phyloP scores from a whole-genome alignment of 192 early-diverging fungal species.

The Gonapodya prolifera region DNA sequence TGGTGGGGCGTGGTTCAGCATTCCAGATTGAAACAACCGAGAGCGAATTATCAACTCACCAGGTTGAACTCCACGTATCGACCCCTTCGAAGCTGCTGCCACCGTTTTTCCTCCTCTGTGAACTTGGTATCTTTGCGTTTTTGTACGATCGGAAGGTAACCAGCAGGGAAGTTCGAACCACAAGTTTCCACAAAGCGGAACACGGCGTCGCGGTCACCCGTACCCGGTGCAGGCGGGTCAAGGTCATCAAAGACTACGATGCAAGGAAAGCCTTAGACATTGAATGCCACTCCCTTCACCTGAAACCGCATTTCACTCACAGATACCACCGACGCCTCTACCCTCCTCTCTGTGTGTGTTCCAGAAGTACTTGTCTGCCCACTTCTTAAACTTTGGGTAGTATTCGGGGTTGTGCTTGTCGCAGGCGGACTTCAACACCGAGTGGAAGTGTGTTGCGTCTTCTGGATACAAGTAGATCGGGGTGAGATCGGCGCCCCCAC shows the following conservation, averaged over 20 bases:
- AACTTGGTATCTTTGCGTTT: conserved; percentile 67
- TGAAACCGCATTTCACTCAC: too few species aligned
- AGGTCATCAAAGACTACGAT: conserved; percentile 99
- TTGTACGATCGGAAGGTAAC: conserved; percentile 82
- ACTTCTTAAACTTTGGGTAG: conserved; percentile 85
- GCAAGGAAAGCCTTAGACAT: too few species aligned
- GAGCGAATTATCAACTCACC: conserved; percentile 24
- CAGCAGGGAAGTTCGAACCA: conserved; percentile 63
- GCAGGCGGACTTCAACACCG: conserved; percentile 80
- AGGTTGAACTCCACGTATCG: conserved; percentile 98
- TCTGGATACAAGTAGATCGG: conserved; percentile 81
- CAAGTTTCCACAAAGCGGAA: conserved; percentile 78
- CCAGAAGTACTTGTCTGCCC: conserved; percentile 94
- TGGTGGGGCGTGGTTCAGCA: too few species aligned
- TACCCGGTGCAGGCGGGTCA: conserved; percentile 27
- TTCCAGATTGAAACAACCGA: background rate
- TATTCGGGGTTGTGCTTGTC: conserved; percentile 71
- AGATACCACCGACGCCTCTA: conserved; percentile 93
- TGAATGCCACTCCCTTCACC: too few species aligned
- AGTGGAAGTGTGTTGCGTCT: conserved; percentile 90
- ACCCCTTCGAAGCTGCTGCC: conserved; percentile 93
- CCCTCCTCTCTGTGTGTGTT: conserved; percentile 75
- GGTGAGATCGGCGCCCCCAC: conserved; percentile 91
- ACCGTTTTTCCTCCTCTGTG: conserved; percentile 61
- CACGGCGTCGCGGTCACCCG: conserved; percentile 40